Percentiles rank a stretch among this genome's conserved stretches.
Conservation (phyloP, 805 yeast genomes). For the Candida nitratophila region DNA sequence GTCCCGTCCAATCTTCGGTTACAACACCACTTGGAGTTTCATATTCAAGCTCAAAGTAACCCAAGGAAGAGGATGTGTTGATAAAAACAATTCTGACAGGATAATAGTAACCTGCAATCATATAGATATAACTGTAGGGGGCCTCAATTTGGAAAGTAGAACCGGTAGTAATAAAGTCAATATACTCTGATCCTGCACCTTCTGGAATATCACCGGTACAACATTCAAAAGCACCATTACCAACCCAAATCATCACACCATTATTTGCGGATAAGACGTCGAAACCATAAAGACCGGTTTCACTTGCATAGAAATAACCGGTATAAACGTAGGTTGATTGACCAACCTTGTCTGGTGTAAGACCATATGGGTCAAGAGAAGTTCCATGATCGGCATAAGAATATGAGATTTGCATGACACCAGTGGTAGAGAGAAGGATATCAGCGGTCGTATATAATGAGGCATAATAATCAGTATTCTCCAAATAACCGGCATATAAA, state of each 20-base stretch:
- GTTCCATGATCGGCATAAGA: not conserved
- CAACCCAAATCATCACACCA: not conserved
- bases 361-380: not conserved
- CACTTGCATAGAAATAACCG: not conserved
- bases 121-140: too few species aligned
- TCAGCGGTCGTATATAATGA: not conserved
- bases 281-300: not conserved
- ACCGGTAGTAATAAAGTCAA: too few species aligned
- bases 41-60: too few species aligned
- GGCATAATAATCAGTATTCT: not conserved
- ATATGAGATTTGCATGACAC: not conserved
- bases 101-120: too few species aligned
- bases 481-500: not conserved
- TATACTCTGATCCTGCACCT: too few species aligned
- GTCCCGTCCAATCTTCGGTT: too few species aligned
- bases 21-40: too few species aligned
- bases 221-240: not conserved
- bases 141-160: too few species aligned
- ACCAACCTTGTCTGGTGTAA: not conserved
- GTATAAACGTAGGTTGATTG: not conserved
- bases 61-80: too few species aligned
- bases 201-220: not conserved
- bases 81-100: too few species aligned
- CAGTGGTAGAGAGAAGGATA: not conserved
- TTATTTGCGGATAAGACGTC: not conserved